Conservation (phyloP, 257 asterid species). For the Primulina tabacum region DNA sequence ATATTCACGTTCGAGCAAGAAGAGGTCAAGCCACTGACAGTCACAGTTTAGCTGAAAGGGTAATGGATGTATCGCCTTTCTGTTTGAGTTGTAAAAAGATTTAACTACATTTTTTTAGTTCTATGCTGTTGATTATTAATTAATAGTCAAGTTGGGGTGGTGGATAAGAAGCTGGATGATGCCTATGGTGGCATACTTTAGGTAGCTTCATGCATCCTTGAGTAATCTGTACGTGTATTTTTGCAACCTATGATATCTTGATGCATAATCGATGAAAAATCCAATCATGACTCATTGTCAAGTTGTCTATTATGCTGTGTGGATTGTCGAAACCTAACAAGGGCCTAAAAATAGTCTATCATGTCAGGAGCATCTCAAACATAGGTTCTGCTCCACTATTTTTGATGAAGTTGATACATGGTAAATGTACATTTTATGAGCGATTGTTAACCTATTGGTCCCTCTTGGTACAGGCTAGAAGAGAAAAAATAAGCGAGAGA, state of each 20-base stretch:
- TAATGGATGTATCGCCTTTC: slow-evolving; percentile 25
- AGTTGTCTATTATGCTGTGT: neutral
- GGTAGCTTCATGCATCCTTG: neutral
- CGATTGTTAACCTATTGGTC: slow-evolving; percentile 13
- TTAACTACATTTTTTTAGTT: neutral
- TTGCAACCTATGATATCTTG: neutral
- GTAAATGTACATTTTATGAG: slow-evolving; percentile 2
- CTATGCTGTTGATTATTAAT: neutral
- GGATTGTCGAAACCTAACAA: neutral
- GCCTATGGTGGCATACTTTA: neutral
- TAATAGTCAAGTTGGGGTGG: neutral
- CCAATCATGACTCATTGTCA: neutral
- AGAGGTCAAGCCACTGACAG: slow-evolving; percentile 77
- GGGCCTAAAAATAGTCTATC: neutral
- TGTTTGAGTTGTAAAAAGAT: neutral
- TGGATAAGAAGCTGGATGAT: neutral
- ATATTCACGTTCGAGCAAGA: slow-evolving; percentile 68
- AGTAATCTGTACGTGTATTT: neutral
- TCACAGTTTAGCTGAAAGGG: slow-evolving; percentile 74
- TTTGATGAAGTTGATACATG: neutral
- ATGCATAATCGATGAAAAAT: neutral
- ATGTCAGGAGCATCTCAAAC: neutral
- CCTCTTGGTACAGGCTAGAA: slow-evolving; percentile 54
- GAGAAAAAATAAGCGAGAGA: slow-evolving; percentile 66
- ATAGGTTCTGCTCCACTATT: neutral